Base-by-base conservation (phyloP, 2,329 filamentous ascomycete species). In the Drechmeria coniospora region DNA sequence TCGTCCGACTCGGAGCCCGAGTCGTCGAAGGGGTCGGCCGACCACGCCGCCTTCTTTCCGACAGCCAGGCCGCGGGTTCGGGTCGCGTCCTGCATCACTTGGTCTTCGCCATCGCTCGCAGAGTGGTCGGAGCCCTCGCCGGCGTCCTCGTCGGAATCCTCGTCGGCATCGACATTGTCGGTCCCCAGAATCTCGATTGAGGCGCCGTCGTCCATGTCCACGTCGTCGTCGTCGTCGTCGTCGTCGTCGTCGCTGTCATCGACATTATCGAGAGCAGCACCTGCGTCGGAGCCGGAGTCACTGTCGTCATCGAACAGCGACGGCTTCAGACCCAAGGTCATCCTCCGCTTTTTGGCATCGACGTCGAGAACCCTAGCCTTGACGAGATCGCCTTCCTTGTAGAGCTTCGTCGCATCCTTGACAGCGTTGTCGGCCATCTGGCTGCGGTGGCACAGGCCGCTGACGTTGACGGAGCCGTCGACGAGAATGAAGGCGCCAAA, bases 401-500 rank as follows among this genome's bases (percentile, higher is more conserved):
- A 95, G 22, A 98, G 63, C 45, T 84, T 87, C 36, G 72, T 74
- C n/a, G 86, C 80, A 56, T 95, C 81, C 28, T 79, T 67, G 15
- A 94, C 74, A 5, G 67, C 59, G 41, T 77, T 75, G 39, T 93
- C 83, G 0, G 90, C 86, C 67, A 98, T 84, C 49, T 98, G 78
- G 37, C 75, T 87, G 36, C 80, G 73, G 51, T 98, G 90, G 50
- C 87, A 95, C 8, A 98, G 66, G 35, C 90, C 90, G 41, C 87
- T 92, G 36, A 98, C 73, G 40, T 92, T 92, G 30, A 71, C 65
- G 4, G 86, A 92, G 34, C 79, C 74, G 50, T 94, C 83, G 13
- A 98, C 62, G 23, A 92, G 71, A 41, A 98, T 79, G 50, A 98
- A 98, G 5, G 87, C 87, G 38, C 90, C 90, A 49, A 86, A 98